phyloP scores from a whole-genome alignment of 2,329 filamentous ascomycete genomes.

The Botrytis porri region DNA sequence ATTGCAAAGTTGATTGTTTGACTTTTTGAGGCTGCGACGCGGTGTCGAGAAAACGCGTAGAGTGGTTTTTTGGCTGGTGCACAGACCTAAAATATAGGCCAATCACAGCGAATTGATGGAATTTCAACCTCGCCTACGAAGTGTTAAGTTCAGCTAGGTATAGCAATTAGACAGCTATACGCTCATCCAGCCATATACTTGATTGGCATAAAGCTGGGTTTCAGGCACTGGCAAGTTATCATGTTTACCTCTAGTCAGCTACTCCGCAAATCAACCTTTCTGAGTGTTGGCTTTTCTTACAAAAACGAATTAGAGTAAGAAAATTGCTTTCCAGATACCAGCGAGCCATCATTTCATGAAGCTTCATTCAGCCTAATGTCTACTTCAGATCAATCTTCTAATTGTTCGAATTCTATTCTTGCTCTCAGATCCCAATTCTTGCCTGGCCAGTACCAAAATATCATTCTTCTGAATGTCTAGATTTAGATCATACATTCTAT shows the following conservation, averaged over 20 bases:
- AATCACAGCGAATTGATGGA: neutral
- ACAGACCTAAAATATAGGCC: neutral
- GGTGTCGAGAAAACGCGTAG: conserved; percentile 20
- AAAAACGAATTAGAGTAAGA: no score
- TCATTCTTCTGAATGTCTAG: no score
- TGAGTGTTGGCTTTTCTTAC: neutral
- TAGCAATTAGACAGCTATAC: no score
- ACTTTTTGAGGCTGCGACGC: conserved; percentile 17
- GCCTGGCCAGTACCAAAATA: no score
- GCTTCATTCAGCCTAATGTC: neutral
- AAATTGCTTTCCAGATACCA: neutral
- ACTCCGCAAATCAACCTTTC: neutral
- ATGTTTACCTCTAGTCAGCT: no score
- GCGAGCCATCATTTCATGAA: neutral
- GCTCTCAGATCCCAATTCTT: no score
- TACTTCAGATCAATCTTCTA: neutral
- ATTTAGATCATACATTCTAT: no score
- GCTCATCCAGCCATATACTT: no score
- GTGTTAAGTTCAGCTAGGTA: neutral
- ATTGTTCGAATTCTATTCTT: neutral
- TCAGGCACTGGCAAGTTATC: no score
- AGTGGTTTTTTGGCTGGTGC: conserved; percentile 18
- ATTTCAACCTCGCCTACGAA: neutral
- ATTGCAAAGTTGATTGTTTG: conserved; percentile 14
- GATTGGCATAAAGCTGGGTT: no score